Conservation (phyloP, 2,329 filamentous ascomycete species). For the Talaromyces atroroseus region DNA sequence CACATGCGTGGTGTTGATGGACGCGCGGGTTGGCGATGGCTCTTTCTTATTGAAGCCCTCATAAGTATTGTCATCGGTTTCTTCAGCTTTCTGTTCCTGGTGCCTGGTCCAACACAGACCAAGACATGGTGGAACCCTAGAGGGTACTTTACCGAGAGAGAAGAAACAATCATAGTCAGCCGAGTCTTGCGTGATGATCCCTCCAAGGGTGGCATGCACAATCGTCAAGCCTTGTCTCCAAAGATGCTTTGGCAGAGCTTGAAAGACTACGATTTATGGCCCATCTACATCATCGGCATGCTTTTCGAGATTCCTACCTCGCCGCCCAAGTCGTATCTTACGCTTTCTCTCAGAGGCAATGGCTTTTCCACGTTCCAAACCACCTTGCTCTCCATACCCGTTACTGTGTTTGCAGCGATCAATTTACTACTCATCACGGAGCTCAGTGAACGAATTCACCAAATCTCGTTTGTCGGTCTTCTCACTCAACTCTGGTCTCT, state of each 20-base stretch:
- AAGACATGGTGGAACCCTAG: conserved; percentile 54
- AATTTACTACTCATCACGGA: conserved; percentile 52
- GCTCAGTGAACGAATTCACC: conserved; percentile 52
- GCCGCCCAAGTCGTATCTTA: conserved; percentile 35
- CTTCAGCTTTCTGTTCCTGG: conserved; percentile 39
- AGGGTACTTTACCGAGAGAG: conserved; percentile 35
- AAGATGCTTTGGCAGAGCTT: conserved; percentile 46
- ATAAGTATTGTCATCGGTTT: conserved; percentile 39
- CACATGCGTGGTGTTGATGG: conserved; percentile 35
- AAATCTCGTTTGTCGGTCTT: conserved; percentile 50
- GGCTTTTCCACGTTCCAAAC: conserved; percentile 55
- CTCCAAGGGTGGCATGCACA: conserved; percentile 53
- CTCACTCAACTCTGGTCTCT: conserved; percentile 51
- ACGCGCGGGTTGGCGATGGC: conserved; percentile 45
- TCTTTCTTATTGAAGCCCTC: conserved; percentile 46
- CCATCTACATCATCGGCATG: conserved; percentile 31
- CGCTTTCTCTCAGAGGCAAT: conserved; percentile 44
- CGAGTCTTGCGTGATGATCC: conserved; percentile 49
- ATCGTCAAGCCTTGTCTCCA: conserved; percentile 45
- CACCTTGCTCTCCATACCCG: conserved; percentile 59
- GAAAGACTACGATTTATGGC: conserved; percentile 50
- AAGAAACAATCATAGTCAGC: conserved; percentile 65
- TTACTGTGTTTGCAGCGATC: conserved; percentile 52
- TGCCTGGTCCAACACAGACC: conserved; percentile 39
- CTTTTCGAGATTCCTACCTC: conserved; percentile 38